phyloP scores from a whole-genome alignment of 345 rosid genomes.

The Luvunga scandens region DNA sequence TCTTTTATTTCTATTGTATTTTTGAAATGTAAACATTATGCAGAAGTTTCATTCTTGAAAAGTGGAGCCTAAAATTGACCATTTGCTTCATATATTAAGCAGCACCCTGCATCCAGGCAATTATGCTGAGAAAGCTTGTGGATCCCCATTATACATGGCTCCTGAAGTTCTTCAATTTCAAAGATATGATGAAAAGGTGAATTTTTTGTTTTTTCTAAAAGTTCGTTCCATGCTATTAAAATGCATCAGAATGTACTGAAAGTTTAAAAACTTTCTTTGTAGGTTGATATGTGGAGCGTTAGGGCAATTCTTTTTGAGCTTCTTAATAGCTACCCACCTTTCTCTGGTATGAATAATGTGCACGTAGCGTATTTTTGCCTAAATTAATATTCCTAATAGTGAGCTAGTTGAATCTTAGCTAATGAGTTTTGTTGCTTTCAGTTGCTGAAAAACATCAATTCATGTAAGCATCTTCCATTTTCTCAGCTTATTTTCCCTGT shows the following conservation, averaged over 20 bases:
- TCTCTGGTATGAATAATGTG: constrained; percentile 51
- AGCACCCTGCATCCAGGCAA: no score
- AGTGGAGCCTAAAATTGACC: no score
- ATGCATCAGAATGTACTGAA: neutral
- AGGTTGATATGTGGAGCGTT: constrained; percentile 80
- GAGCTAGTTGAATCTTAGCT: neutral
- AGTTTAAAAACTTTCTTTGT: neutral
- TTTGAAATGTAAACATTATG: no score
- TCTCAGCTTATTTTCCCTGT: constrained; percentile 40
- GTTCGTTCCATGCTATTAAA: neutral
- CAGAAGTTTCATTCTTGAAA: no score
- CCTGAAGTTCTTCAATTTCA: constrained; percentile 76
- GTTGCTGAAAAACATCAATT: constrained; percentile 28
- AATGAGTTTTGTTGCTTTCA: constrained; percentile 11
- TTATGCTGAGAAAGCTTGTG: no score
- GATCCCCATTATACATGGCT: constrained; percentile 72
- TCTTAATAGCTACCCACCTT: constrained; percentile 66
- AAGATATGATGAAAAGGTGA: constrained; percentile 61
- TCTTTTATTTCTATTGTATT: no score
- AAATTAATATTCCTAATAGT: neutral
- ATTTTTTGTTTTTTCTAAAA: neutral
- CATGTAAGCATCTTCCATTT: constrained; percentile 52
- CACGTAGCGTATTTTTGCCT: constrained; percentile 43
- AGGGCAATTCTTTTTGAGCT: constrained; percentile 75
- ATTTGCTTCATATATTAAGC: no score